Evolutionary conservation across 805 yeast genomes (phyloP).

Genomic region (Metschnikowia amazonensis): DNA sequence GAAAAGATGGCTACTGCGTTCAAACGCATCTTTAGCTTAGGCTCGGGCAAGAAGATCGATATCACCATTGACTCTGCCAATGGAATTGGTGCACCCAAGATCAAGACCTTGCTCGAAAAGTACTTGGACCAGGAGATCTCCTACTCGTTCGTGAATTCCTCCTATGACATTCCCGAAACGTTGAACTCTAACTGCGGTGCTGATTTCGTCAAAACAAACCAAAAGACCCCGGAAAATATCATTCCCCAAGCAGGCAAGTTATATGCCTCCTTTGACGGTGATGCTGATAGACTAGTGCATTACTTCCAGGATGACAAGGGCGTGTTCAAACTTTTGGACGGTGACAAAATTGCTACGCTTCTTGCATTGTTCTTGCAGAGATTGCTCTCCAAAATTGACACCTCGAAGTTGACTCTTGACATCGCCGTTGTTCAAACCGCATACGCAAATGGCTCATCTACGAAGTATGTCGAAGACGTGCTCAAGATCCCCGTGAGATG

Average conservation of each 20-base stretch:
- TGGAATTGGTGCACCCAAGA: slow-evolving; percentile 91
- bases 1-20: slow-evolving; percentile 55
- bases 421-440: slow-evolving; percentile 95
- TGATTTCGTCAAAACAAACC: slow-evolving; percentile 89
- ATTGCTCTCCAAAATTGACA: slow-evolving; percentile 44
- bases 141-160: slow-evolving; percentile 48
- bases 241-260: slow-evolving; percentile 44
- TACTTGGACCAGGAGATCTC: slow-evolving; percentile 41
- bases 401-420: slow-evolving; percentile 41
- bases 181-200: slow-evolving; percentile 89
- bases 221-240: slow-evolving; percentile 65
- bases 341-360: slow-evolving; percentile 88
- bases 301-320: slow-evolving; percentile 47
- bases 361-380: slow-evolving; percentile 65
- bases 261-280: slow-evolving; percentile 91
- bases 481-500: slow-evolving; percentile 76
- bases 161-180: slow-evolving; percentile 48
- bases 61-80: slow-evolving; percentile 88
- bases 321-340: slow-evolving; percentile 67
- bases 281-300: slow-evolving; percentile 91
- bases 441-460: slow-evolving; percentile 92
- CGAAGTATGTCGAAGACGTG: slow-evolving; percentile 58
- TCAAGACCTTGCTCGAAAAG: slow-evolving; percentile 43
- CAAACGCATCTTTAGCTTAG: slow-evolving; percentile 36
- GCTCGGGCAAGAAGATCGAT: slow-evolving; percentile 25